A percentile compares a stretch with the other conserved stretches of the same genome.
These are phyloP conservation scores for Ganoderma lucidum DNA, from an alignment of 1,284 basidiomycete species.

Conservation along the genomic window DNA sequence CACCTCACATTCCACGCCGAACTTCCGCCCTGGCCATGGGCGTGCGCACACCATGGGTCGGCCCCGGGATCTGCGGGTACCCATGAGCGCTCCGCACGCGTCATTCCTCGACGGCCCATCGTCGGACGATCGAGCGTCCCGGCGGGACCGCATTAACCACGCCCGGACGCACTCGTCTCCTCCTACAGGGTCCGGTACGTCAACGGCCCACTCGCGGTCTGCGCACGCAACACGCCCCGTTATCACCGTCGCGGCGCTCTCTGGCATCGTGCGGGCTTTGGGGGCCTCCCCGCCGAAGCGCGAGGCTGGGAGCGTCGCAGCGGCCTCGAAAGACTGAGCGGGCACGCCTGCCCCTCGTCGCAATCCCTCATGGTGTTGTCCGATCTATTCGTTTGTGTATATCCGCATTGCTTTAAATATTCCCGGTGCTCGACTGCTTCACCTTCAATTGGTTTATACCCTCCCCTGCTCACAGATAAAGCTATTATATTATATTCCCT, in stretches of 20 bases:
- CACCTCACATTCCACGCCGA: slow-evolving; percentile 37
- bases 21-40: slow-evolving; percentile 50
- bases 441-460: slow-evolving; percentile 21
- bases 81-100: slow-evolving; percentile 28
- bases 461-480: slow-evolving; percentile 11
- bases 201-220: slow-evolving; percentile 43
- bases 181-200: slow-evolving; percentile 46
- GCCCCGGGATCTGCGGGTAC: slow-evolving; percentile 23
- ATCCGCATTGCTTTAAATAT: slow-evolving; percentile 17
- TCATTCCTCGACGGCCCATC: slow-evolving; percentile 30
- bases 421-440: slow-evolving; percentile 15
- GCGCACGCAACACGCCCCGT: slow-evolving; percentile 65
- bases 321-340: slow-evolving; percentile 33
- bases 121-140: slow-evolving; percentile 26
- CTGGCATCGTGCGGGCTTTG: slow-evolving; percentile 66
- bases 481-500: background rate
- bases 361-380: background rate
- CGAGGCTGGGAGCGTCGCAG: slow-evolving; percentile 32
- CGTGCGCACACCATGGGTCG: slow-evolving; percentile 63
- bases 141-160: slow-evolving; percentile 44
- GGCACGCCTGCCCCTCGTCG: background rate
- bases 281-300: slow-evolving; percentile 46
- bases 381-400: slow-evolving; percentile 10
- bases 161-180: slow-evolving; percentile 71
- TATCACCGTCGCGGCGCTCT: slow-evolving; percentile 72